phyloP scores from a whole-genome alignment of 805 yeast genomes.

The Wickerhamiella australiensis region DNA sequence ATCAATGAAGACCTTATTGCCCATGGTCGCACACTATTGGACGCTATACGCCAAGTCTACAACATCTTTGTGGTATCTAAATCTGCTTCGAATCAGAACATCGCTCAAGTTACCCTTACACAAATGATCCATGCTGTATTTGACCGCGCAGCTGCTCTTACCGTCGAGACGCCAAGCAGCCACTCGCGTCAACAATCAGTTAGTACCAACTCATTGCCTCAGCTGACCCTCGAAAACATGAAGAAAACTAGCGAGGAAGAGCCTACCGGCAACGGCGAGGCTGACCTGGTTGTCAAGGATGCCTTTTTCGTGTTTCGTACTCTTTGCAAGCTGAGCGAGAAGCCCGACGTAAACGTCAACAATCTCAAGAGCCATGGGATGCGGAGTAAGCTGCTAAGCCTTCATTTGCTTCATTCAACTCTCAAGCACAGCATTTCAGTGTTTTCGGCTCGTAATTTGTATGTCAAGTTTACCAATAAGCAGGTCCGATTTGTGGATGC shows the following conservation, averaged over 20 bases:
- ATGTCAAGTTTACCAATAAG: slow-evolving; percentile 25
- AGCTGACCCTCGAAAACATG: slow-evolving; percentile 22
- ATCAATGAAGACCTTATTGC: slow-evolving; percentile 69
- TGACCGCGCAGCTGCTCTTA: slow-evolving; percentile 38
- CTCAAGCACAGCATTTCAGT: slow-evolving; percentile 75
- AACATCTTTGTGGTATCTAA: slow-evolving; percentile 80
- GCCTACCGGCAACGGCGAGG: slow-evolving; percentile 38
- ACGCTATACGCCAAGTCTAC: slow-evolving; percentile 87
- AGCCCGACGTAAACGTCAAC: slow-evolving; percentile 57
- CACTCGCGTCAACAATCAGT: slow-evolving; percentile 6
- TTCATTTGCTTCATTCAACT: slow-evolving; percentile 78
- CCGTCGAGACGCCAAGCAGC: neutral
- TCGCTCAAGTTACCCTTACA: slow-evolving; percentile 89
- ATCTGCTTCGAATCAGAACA: slow-evolving; percentile 72
- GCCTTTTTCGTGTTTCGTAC: slow-evolving; percentile 89
- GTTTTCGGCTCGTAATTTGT: slow-evolving; percentile 39
- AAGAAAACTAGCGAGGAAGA: slow-evolving; percentile 24
- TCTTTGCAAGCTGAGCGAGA: slow-evolving; percentile 84
- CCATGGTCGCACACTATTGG: slow-evolving; percentile 78
- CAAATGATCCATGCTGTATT: slow-evolving; percentile 81
- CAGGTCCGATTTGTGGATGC: slow-evolving; percentile 59
- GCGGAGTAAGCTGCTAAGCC: slow-evolving; percentile 77
- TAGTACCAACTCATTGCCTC: slow-evolving; percentile 1
- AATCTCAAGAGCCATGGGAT: slow-evolving; percentile 77
- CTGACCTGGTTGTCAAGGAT: slow-evolving; percentile 68